These are phyloP conservation scores for Mortierella sp. DNA, from an alignment of 371 early-diverging fungal genomes.

Conservation along the genomic window DNA sequence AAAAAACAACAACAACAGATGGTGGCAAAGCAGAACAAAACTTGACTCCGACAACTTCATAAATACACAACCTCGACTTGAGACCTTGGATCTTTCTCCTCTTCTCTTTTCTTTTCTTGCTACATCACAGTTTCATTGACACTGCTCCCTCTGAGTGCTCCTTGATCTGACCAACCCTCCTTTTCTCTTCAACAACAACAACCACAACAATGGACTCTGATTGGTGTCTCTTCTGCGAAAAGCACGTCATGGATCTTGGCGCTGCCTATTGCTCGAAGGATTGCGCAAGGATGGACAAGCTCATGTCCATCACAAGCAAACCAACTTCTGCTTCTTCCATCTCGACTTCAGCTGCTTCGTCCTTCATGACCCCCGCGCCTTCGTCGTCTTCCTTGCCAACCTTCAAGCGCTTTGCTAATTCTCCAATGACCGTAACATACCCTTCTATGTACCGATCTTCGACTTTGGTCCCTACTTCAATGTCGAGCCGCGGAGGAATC, in stretches of 20 bases:
- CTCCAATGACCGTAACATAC: constrained; percentile 50
- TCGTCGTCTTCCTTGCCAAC: constrained; percentile 25
- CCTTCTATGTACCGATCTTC: constrained; percentile 52
- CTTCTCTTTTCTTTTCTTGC: constrained; percentile 38
- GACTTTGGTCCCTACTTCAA: constrained; percentile 48
- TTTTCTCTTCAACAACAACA: neutral
- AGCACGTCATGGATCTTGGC: constrained; percentile 56
- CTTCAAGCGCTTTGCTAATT: constrained; percentile 40
- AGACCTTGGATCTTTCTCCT: constrained; percentile 48
- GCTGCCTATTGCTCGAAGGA: constrained; percentile 57
- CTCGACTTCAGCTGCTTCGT: constrained; percentile 13
- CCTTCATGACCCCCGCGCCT: constrained; percentile 14
- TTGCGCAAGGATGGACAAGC: constrained; percentile 52
- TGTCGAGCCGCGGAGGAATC: constrained; percentile 55
- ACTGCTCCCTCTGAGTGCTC: constrained; percentile 48
- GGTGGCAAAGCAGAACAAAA: constrained; percentile 27
- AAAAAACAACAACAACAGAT: neutral
- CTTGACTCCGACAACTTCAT: too few species aligned
- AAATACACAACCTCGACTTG: neutral
- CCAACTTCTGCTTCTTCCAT: constrained; percentile 12
- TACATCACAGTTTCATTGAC: constrained; percentile 24
- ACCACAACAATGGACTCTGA: constrained; percentile 52
- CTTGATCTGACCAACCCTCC: constrained; percentile 26
- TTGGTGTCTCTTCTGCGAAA: constrained; percentile 58
- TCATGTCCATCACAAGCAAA: constrained; percentile 39